Conservation (phyloP, 2,329 filamentous ascomycete species). For the Talaromyces verruculosus region DNA sequence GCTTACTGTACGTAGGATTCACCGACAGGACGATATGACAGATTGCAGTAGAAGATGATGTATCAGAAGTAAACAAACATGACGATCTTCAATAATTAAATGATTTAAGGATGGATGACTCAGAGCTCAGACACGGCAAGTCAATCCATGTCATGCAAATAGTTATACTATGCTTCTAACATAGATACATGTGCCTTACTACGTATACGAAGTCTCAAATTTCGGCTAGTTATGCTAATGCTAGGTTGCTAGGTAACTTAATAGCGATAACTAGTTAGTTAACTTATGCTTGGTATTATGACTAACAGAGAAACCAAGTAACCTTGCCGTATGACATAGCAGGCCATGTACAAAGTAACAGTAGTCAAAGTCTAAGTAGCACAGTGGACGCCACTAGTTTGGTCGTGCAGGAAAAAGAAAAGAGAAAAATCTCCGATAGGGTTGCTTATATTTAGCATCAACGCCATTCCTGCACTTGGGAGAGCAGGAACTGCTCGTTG, state of each 20-base stretch:
- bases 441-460: constrained; percentile 4
- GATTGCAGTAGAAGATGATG: neutral
- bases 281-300: neutral
- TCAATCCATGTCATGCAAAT: neutral
- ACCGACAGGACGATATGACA: neutral
- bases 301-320: neutral
- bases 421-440: constrained; percentile 19
- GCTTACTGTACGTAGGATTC: neutral
- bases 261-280: too few relatives aligned
- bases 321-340: neutral
- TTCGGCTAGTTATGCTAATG: too few relatives aligned
- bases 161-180: neutral
- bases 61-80: neutral
- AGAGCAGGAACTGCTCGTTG: constrained; percentile 5
- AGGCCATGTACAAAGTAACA: neutral
- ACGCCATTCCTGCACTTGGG: neutral
- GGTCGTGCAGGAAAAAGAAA: neutral
- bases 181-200: neutral
- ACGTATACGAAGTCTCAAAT: neutral
- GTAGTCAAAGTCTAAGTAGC: neutral
- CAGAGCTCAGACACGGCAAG: constrained; percentile 2
- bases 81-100: neutral
- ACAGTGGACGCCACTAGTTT: neutral
- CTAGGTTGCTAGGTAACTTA: too few relatives aligned
- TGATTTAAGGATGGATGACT: neutral